Evolutionary conservation across 1,139 yeast species (phyloP).

Genomic region (Arxiozyma bovina): DNA sequence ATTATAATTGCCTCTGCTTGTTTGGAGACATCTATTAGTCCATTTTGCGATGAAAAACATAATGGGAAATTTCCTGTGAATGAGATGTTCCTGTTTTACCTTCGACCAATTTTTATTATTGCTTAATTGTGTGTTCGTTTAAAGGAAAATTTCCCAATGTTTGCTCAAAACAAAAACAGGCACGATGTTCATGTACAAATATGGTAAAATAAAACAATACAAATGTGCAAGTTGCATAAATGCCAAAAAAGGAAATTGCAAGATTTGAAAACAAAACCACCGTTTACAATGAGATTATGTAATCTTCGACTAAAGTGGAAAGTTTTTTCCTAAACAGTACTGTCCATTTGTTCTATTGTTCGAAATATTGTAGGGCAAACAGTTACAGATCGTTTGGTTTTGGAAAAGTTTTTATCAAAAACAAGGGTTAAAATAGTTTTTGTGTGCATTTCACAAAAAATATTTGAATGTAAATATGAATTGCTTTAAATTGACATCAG

Average conservation of each 20-base stretch:
- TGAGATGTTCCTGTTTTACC: background rate
- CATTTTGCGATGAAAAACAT: background rate
- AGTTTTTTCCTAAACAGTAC: no score
- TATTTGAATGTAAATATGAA: no score
- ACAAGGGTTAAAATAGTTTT: no score
- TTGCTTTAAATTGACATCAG: no score
- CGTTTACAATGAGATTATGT: background rate
- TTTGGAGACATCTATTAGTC: background rate
- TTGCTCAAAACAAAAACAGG: background rate
- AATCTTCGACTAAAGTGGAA: background rate
- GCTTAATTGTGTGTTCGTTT: background rate
- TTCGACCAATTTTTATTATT: background rate
- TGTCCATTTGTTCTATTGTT: no score
- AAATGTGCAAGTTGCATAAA: background rate
- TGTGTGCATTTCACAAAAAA: no score
- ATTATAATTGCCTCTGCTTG: background rate
- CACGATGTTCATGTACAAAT: background rate
- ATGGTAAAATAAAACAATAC: background rate
- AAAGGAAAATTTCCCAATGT: background rate
- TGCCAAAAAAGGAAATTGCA: background rate
- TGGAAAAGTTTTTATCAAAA: no score
- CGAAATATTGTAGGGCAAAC: no score
- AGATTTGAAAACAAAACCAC: background rate
- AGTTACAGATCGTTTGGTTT: no score
- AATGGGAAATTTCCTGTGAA: background rate